Percentiles rank a stretch among this genome's conserved stretches.
Conservation (phyloP, 495 filamentous ascomycete genomes). For the Neurospora tetrasperma region DNA sequence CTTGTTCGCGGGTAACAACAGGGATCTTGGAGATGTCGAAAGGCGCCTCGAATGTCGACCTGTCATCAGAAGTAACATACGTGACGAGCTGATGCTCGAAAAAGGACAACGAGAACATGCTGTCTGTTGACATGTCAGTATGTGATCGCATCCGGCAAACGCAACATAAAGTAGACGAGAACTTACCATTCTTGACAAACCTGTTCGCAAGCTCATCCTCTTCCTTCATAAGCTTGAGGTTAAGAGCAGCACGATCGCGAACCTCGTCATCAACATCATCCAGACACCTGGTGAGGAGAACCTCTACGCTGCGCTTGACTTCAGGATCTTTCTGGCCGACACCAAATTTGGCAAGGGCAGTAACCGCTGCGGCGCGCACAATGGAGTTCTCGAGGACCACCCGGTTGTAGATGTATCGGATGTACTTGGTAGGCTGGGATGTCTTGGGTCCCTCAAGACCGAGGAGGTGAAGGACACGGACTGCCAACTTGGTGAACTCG, state of each 20-base stretch:
- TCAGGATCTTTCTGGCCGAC: conserved; percentile 94
- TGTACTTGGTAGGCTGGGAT: conserved; percentile 92
- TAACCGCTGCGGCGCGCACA: conserved; percentile 90
- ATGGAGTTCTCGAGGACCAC: conserved; percentile 96
- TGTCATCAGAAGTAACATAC: conserved; percentile 88
- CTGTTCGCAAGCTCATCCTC: conserved; percentile 69
- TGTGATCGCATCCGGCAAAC: conserved; percentile 16
- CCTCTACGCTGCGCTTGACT: conserved; percentile 88
- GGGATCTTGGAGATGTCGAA: conserved; percentile 89
- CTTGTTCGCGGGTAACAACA: conserved; percentile 92
- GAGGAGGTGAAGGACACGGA: conserved; percentile 86
- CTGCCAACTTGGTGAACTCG: conserved; percentile 97
- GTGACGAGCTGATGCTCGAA: conserved; percentile 97
- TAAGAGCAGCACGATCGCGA: conserved; percentile 87
- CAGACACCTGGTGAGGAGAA: conserved; percentile 84
- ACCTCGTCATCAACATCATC: conserved; percentile 99
- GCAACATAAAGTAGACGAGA: not conserved
- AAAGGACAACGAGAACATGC: conserved; percentile 85
- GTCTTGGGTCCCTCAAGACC: conserved; percentile 94
- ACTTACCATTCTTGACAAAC: conserved; percentile 85
- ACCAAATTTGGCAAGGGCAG: conserved; percentile 92
- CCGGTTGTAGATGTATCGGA: conserved; percentile 98
- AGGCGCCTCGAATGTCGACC: conserved; percentile 69
- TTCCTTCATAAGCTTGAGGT: conserved; percentile 80
- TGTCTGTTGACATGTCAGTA: conserved; percentile 38